Base-by-base conservation (phyloP, 805 yeast genomes). In the Saccharomycopsis lassenensis region DNA sequence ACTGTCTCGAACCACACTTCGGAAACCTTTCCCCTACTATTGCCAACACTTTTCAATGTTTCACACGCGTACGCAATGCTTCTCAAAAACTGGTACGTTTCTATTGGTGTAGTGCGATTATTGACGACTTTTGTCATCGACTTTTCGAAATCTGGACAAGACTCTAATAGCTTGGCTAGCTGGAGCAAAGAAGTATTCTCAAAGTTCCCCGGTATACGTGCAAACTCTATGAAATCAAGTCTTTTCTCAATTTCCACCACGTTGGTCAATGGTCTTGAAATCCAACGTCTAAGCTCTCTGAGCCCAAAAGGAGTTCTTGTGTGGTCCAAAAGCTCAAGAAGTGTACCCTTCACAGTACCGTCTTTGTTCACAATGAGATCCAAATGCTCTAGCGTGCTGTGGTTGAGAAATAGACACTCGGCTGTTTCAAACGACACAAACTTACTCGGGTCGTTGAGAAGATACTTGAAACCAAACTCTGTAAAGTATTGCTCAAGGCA, bases 221-320 rank as follows among this genome's bases (percentile, higher is more conserved):
- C 66, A n/a, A n/a, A n/a, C n/a, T n/a, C n/a, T 4, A 77, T 66
- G 0, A 94, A 85, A 27, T 69, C 69, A 0, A 69, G 57, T 18
- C 98, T 64, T n/a, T 64, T 62, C 37, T 68, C 64, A 2, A 91
- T 79, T 6, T 58, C 57, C 1, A 57, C 62, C 21, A 63, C 58
- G 29, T 74, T 64, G 0, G 71, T 56, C 16, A 87, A 61, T 1
- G 98, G 98, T 41, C 67, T 62, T 1, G 74, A 63, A 0, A 87
- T 57, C 98, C 98, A 91, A 25, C 68, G 60, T 20, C 65, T 62
- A 10, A 91, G 53, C 40, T 72, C 48, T 36, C 95, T 57, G 30
- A 63, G 67, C 0, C 98, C 98, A 54, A 78, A 79, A 20, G 67
- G 63, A 0, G 97, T 83, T 23, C 72, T 58, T 0, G 97, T 83